These are phyloP conservation scores for Lyophyllum shimeji DNA, from an alignment of 768 basidiomycete species.

Conservation along the genomic window DNA sequence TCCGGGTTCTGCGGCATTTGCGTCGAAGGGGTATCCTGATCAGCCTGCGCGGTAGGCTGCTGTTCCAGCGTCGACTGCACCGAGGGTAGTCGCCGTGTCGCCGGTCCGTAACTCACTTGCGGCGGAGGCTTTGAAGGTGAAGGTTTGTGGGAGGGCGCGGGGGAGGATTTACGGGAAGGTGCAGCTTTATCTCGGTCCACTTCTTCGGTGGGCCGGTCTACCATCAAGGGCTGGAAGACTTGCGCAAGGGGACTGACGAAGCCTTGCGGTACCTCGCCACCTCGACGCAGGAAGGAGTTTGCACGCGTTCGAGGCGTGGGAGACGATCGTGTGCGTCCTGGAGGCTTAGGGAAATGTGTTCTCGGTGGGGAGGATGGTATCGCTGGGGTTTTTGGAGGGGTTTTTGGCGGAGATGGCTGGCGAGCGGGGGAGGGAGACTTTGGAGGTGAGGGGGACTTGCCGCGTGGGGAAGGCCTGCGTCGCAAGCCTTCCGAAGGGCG, in stretches of 20 bases:
- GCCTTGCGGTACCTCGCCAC: constrained; percentile 34
- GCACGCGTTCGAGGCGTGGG: constrained; percentile 37
- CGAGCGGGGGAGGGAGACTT: not conserved
- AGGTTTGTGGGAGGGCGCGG: not conserved
- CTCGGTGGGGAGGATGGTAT: not conserved
- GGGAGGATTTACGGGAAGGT: not conserved
- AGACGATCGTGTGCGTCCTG: constrained; percentile 7
- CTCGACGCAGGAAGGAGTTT: constrained; percentile 42
- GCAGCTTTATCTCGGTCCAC: constrained; percentile 20
- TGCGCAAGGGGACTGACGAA: constrained; percentile 70
- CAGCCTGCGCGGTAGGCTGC: constrained; percentile 17
- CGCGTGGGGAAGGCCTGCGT: constrained; percentile 4
- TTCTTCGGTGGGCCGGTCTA: constrained; percentile 47
- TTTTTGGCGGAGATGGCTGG: not conserved
- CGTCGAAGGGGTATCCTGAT: constrained; percentile 19
- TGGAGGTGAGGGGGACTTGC: not conserved
- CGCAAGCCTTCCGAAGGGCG: constrained; percentile 22
- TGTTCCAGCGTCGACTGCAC: constrained; percentile 25
- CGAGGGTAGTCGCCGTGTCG: constrained; percentile 40
- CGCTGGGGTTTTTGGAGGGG: too few species aligned
- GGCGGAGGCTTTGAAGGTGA: constrained; percentile 14
- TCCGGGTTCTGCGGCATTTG: constrained; percentile 21
- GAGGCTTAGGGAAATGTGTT: not conserved
- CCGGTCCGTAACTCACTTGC: constrained; percentile 44
- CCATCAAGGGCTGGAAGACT: constrained; percentile 64